Base-by-base conservation (phyloP, 352 stramenopile genomes). In the Pythium aristosporum region DNA sequence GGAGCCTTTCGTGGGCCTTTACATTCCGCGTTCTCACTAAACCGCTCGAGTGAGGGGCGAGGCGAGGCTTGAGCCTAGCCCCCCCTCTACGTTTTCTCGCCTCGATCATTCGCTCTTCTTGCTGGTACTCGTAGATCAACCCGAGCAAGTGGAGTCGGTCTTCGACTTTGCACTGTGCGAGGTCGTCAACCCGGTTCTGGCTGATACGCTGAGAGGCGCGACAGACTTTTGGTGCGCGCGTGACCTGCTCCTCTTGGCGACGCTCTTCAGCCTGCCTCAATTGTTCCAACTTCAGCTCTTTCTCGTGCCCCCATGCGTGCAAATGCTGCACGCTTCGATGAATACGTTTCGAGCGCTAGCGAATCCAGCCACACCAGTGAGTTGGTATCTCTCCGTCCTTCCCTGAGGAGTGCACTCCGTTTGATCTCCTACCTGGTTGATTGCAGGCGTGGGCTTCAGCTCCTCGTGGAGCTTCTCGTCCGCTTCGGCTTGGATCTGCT, bases 71-170 rank as follows among this genome's bases (percentile, higher is more conserved):
- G 3, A 68, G 66, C 25, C 11, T 55, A 13, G 54, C 41, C 7
- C 41, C 63, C 5, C 43, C 39, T 47, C 54, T 43, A 28, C 62
- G 55, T 20, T 63, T 46, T 16, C 16, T 49, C 15, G 55, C 48
- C 13, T 68, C 61, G 1, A 74, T 55, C 13, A 69, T 49, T 5
- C 79, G 73, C 43, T 87, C 80, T 49, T 89, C 75, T 51, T 82
- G 79, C 34, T 92, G 79, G 51, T 87, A 82, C 39, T 87, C 69
- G 37, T 91, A 91, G 46, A 89, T 89, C 28, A 88, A 55, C 2
- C 81, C 84, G 25, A 91, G 74, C 34, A 89, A 60, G 44, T 89
- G 80, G 13, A 92, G 60, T 37, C 84, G 75, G 61, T 87, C 82
- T 63, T 89, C 82, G 3, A 88, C 80, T 60, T 86, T 85, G 57